These are phyloP conservation scores for Microcyclosporella mali DNA, from an alignment of 2,329 filamentous ascomycete genomes.

Conservation along the genomic window DNA sequence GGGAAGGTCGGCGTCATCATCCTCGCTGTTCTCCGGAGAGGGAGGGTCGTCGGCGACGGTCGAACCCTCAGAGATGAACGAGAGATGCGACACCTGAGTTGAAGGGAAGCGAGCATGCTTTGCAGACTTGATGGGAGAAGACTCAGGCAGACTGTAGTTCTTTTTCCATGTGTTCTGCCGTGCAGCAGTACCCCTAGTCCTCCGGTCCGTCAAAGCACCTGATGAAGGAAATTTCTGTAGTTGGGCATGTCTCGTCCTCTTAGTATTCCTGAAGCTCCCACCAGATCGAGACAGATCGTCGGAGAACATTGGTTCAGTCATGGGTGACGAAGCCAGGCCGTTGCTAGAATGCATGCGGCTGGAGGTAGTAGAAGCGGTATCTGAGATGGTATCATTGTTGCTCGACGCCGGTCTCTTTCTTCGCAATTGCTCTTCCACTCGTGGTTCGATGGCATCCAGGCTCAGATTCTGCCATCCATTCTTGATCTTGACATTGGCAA, in stretches of 20 bases:
- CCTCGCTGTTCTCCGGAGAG: constrained; percentile 60
- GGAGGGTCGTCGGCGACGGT: constrained; percentile 58
- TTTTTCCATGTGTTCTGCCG: constrained; percentile 65
- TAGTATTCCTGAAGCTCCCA: constrained; percentile 47
- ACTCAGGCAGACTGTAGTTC: constrained; percentile 69
- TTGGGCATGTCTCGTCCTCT: constrained; percentile 24
- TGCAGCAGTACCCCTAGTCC: constrained; percentile 26
- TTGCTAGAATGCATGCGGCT: constrained; percentile 65
- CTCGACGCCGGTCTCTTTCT: constrained; percentile 57
- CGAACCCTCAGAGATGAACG: constrained; percentile 68
- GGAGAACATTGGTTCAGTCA: constrained; percentile 77
- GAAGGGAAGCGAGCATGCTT: constrained; percentile 70
- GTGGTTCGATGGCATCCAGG: constrained; percentile 78
- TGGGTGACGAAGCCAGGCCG: constrained; percentile 73
- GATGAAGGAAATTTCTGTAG: constrained; percentile 21
- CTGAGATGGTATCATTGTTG: constrained; percentile 69
- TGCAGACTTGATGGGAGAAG: constrained; percentile 75
- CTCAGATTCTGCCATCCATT: constrained; percentile 90
- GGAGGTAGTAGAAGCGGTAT: constrained; percentile 79
- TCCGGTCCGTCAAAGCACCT: constrained; percentile 27
- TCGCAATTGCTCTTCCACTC: constrained; percentile 71
- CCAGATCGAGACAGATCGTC: constrained; percentile 69
- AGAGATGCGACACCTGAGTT: constrained; percentile 62
- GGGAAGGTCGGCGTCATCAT: constrained; percentile 77
- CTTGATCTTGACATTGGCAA: constrained; percentile 96